phyloP scores from a whole-genome alignment of 805 yeast species.

The Candida taoyuanica region DNA sequence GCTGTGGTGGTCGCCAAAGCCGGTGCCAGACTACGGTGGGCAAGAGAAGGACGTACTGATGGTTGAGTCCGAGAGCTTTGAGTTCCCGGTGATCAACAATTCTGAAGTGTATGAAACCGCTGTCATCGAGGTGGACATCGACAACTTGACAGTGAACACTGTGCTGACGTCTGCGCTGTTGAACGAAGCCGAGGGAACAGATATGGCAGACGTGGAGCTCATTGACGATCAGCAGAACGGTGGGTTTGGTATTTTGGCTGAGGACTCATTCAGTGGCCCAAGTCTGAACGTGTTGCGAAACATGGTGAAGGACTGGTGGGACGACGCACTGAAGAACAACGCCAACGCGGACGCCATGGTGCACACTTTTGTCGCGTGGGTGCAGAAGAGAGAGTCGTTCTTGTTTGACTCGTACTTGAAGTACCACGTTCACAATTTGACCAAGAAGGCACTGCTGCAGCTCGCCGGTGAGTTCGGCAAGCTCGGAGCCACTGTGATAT shows the following conservation, averaged over 20 bases:
- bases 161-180: slow-evolving; percentile 77
- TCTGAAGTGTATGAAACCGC: slow-evolving; percentile 80
- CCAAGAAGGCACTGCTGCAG: slow-evolving; percentile 78
- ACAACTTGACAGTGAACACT: slow-evolving; percentile 81
- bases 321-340: slow-evolving; percentile 67
- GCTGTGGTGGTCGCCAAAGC: slow-evolving; percentile 89
- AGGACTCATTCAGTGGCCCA: slow-evolving; percentile 75
- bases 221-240: slow-evolving; percentile 28
- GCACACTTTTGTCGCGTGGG: slow-evolving; percentile 81
- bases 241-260: slow-evolving; percentile 46
- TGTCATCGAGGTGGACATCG: slow-evolving; percentile 70
- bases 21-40: slow-evolving; percentile 84
- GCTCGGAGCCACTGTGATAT: slow-evolving; percentile 75
- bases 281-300: slow-evolving; percentile 67
- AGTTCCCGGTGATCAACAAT: slow-evolving; percentile 66
- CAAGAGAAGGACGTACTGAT: slow-evolving; percentile 52
- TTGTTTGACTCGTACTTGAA: slow-evolving; percentile 76
- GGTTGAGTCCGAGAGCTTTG: slow-evolving; percentile 52
- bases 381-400: slow-evolving; percentile 65
- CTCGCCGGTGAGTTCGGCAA: slow-evolving; percentile 71
- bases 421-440: slow-evolving; percentile 82
- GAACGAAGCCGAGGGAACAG: slow-evolving; percentile 86
- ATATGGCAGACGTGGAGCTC: slow-evolving; percentile 48
- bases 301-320: slow-evolving; percentile 91
- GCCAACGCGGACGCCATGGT: slow-evolving; percentile 78